Evolutionary conservation across 345 rosid species (phyloP), one percentile per base, ranked within the genome.

Genomic region (Pugionium dolabratum): DNA sequence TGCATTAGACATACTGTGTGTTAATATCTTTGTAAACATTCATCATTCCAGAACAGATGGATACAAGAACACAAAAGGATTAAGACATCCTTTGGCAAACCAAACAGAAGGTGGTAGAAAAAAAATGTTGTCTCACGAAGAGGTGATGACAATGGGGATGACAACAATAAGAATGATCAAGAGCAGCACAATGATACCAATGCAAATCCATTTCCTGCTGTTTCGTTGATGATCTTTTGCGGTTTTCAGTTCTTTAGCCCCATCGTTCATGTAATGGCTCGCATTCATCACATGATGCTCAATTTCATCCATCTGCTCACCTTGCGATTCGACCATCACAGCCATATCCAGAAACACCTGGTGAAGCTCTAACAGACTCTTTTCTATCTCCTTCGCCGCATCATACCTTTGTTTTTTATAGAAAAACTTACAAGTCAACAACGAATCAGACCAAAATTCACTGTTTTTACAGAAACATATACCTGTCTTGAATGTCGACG

Each of bases 281-380:
- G 96, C 99, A 49, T 79, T 89, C 83, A 89, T 34, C 58, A 91
- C 97, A 49, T 95, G 97, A 54, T 85, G 95, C 73, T 87, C 96
- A 4, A 91, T 95, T 61, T 95, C 93, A 62, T 95, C 96, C 85
- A 95, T 79, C 75, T 95, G 86, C 76, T 91, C 97, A 1, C 95
- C 99, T 55, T 95, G 99, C 0, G 91, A 63, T 75, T 88, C 95
- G 45, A 91, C 97, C 95, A 91, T 89, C 42, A 95, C 95, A 0
- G 96, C 91, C 99, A 89, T 95, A 68, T 94, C 99, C 29, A 90
- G 6, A 69, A 94, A 94, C 79, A 90, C 86, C 45, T 90, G 99
- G 53, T 94, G 99, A 70, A 95, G 90, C 84, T 91, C 97, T 73
- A 88, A 59, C 59, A 94, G 52, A 67, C 93, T 94, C 85, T 80